A percentile compares a stretch with the other conserved stretches of the same genome.
phyloP scores from a whole-genome alignment of 2,329 filamentous ascomycete genomes.

The Fusarium musae region DNA sequence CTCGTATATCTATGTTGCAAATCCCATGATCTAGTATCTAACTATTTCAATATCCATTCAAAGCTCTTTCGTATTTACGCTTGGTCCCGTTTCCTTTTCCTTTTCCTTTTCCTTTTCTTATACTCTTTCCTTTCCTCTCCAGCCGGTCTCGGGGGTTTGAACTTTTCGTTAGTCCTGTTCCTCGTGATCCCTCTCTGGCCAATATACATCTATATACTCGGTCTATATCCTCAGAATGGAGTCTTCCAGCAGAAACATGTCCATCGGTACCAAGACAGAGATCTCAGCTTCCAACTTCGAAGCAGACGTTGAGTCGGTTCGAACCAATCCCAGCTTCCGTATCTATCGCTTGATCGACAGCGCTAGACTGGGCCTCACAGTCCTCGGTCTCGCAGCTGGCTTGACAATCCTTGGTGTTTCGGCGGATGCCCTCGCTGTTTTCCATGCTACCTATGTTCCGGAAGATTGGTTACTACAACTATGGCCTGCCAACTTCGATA shows the following conservation, averaged over 20 bases:
- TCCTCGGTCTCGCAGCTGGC: slow-evolving; percentile 61
- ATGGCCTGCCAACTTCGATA: slow-evolving; percentile 68
- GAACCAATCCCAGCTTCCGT: slow-evolving; percentile 53
- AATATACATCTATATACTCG: neutral
- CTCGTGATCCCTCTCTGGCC: neutral
- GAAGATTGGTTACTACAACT: slow-evolving; percentile 62
- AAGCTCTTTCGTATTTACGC: neutral
- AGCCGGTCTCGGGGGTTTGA: slow-evolving; percentile 23
- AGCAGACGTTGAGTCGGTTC: slow-evolving; percentile 53
- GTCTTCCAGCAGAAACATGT: slow-evolving; percentile 35
- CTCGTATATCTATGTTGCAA: slow-evolving; percentile 38
- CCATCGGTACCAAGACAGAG: slow-evolving; percentile 52
- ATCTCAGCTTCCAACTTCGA: slow-evolving; percentile 61
- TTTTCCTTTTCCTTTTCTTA: slow-evolving; percentile 10
- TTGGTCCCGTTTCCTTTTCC: slow-evolving; percentile 9
- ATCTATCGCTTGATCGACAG: slow-evolving; percentile 56
- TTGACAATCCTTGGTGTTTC: slow-evolving; percentile 65
- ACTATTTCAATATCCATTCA: neutral
- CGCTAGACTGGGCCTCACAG: slow-evolving; percentile 59
- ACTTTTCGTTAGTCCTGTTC: slow-evolving; percentile 9
- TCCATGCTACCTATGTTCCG: slow-evolving; percentile 63
- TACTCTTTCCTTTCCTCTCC: slow-evolving; percentile 13
- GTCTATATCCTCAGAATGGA: slow-evolving; percentile 22
- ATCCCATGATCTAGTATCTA: neutral
- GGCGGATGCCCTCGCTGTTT: slow-evolving; percentile 64